Base-by-base conservation (phyloP, 257 asterid species). In the Fraxinus excelsior region DNA sequence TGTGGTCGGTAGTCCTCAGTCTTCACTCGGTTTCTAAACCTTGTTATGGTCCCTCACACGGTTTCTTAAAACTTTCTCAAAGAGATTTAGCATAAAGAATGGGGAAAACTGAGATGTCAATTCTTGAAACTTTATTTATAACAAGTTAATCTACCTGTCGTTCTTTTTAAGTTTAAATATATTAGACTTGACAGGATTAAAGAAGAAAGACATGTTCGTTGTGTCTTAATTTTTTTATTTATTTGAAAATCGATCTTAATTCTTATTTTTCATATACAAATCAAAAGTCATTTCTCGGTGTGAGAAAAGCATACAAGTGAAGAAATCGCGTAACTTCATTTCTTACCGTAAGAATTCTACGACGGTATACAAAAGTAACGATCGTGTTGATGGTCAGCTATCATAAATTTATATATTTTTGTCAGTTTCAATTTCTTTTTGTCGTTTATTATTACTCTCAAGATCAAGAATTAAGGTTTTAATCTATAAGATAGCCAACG, bases 21-120 rank as follows among this genome's bases (percentile, higher is more conserved):
- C 65, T 7, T 56, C 26, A 56, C 65, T 56, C 65, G 65, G 65
- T 46, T 46, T 46, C 58, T 46, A 3, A 56, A n/a, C 21, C 65
- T 56, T 56, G 28, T 56, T n/a, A 53, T 19, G 64, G 64, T 53
- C 28, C 28, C 65, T 56, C 65, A 56, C 65, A 56, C 64, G 64
- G 64, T 53, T 53, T n/a, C 65, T 56, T n/a, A 56, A 1, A 56
- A 1, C 21, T 56, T 19, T 56, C 65, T 56, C 26, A 19, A 56
- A n/a, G 25, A 56, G n/a, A 56, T 56, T 56, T 56, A 7, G 28
- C 65, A 56, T 56, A n/a, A 56, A 56, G 58, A 56, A 16, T n/a
- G 65, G 28, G 25, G 25, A 18, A 2, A n/a, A 19, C 8, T n/a
- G 10, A 1, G 10, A n/a, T 5, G 26, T 56, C 65, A 56, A 56